Base-by-base conservation (phyloP, 208 protist species). In the Lotmaria passim region DNA sequence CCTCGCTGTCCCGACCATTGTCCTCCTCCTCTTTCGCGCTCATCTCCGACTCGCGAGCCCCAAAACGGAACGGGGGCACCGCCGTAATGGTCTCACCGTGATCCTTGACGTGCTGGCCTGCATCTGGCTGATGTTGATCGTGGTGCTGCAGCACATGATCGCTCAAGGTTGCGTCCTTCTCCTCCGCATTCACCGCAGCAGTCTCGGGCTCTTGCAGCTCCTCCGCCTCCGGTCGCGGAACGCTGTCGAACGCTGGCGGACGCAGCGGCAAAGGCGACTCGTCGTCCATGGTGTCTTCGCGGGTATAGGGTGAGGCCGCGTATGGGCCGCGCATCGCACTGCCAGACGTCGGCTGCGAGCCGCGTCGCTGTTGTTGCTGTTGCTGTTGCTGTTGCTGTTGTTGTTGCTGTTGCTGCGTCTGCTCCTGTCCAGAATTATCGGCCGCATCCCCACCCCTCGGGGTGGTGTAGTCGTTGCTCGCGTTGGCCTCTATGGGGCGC, bases 201-300 rank as follows among this genome's bases (percentile, higher is more conserved):
- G 21, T 34, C 12, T 3, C 34, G 11, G 7, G 7, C 62, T 56
- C 62, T 4, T 68, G 17, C 23, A 3, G 7, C 36, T 67, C 58
- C 15, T 65, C 70, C 19, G 14, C 33, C 33, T 64, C 53, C 19
- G 23, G 34, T 36, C 38, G 70, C 46, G 52, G n/a, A 6, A 58
- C 36, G 47, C 62, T 69, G 38, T 69, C 55, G 30, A 64, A 70
- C 21, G 38, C 56, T 15, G 56, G 38, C 14, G 70, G 70, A 19
- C 70, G 70, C 70, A 60, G 62, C 31, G 70, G 70, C 53, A 76
- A 31, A 19, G 70, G 70, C 17, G 70, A 76, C 55, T 66, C 70
- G 3, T 70, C 70, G 12, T 17, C 53, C 19, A 59, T 6, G 17
- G 56, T 15, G 8, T 50, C 70, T 24, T 65, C 60, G 30, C 56